Evolutionary conservation across 306 rosid species (phyloP), one percentile per base, ranked within the genome.

Genomic region (Vigna angularis): DNA sequence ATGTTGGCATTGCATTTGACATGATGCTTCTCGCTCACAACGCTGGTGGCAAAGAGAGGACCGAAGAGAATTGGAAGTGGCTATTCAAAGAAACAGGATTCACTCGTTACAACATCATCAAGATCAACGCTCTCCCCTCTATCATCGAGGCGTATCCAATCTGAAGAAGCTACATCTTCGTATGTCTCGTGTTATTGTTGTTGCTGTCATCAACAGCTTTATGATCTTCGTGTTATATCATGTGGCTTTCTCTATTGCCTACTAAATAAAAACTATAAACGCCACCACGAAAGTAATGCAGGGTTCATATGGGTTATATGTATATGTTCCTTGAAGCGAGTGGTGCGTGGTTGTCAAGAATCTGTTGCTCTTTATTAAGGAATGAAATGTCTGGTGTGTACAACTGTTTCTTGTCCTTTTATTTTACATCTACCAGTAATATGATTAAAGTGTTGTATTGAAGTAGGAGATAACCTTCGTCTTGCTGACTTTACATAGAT

Each of bases 11-110:
- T 8, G 82, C 67, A 3, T 87, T 89, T 9, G 97, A 92, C 77
- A 82, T 88, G 83, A 45, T 84, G 55, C 82, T 84, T 81, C 81
- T 90, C n/a, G 67, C 89, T 0, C 86, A 86, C 75, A 83, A 83
- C 3, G 74, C 87, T 16, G 89, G 87, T 15, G 89, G 87, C 0
- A 86, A 77, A 24, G 89, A 83, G 38, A 86, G 93, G 49, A 92
- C 88, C 0, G 92, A 87, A 53, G 65, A 68, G 48, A 84, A 92
- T 3, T 90, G 96, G 91, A 80, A 87, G 68, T 53, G 83, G 59
- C 18, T 90, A 0, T 59, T 92, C 2, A 78, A 57, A 12, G 81
- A 79, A 48, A 87, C 88, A 1, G 96, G 93, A 0, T 86, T 92
- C 58, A 57, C 81, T 42, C 90, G 84, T 9, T 77, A 86, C 78